Percentiles rank a stretch among this genome's conserved stretches.
Conservation (phyloP, 2,329 filamentous ascomycete species). For the Colletotrichum lupini region DNA sequence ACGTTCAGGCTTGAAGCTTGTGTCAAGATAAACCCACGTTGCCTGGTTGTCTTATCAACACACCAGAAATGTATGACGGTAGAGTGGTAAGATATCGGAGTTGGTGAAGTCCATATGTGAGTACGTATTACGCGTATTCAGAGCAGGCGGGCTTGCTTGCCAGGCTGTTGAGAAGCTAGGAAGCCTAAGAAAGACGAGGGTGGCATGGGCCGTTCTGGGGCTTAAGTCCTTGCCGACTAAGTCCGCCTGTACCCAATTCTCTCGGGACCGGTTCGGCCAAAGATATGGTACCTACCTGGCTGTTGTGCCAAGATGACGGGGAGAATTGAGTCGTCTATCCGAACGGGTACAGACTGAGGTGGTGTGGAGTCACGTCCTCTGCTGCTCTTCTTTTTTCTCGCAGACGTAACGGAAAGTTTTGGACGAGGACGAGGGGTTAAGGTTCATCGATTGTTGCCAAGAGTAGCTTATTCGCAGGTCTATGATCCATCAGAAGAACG, state of each 20-base stretch:
- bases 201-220: constrained; percentile 10
- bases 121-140: constrained; percentile 11
- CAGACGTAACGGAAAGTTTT: background rate
- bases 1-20: background rate
- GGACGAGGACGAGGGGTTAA: constrained; percentile 18
- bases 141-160: background rate
- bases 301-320: constrained; percentile 28
- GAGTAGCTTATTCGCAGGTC: constrained; percentile 27
- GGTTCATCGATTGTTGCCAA: constrained; percentile 18
- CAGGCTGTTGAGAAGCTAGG: background rate
- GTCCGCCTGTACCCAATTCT: constrained; percentile 4
- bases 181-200: too few species aligned
- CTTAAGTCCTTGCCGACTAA: constrained; percentile 34
- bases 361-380: constrained; percentile 8
- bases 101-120: background rate
- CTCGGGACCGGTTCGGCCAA: constrained; percentile 27
- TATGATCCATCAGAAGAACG: background rate
- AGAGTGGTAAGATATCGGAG: background rate
- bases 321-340: constrained; percentile 15
- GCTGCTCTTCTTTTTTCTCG: background rate
- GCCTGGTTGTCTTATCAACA: background rate
- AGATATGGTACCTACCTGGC: background rate
- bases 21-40: background rate
- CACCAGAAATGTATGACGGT: background rate
- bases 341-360: background rate